Percentiles rank a stretch among this genome's conserved stretches.
These are phyloP conservation scores for Nicotiana tabacum DNA, from an alignment of 257 asterid species.

Conservation along the genomic window DNA sequence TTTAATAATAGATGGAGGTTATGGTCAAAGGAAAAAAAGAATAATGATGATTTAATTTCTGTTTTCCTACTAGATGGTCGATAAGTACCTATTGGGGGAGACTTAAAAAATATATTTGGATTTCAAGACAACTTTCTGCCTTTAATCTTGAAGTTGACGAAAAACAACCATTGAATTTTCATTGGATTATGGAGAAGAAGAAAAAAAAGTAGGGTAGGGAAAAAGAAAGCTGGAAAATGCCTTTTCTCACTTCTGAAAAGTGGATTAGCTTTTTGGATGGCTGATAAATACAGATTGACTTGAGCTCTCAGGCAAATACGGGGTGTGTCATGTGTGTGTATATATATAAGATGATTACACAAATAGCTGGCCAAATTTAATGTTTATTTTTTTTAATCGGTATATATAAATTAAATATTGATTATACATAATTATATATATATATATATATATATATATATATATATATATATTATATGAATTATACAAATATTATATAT, in stretches of 20 bases:
- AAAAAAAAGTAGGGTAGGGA: not conserved
- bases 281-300: not conserved
- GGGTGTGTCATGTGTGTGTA: too few relatives aligned
- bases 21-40: not conserved
- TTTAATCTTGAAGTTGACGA: not conserved
- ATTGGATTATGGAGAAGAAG: not conserved
- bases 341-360: too few relatives aligned
- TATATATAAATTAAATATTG: too few relatives aligned
- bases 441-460: too few relatives aligned
- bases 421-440: too few relatives aligned
- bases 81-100: not conserved
- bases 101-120: not conserved
- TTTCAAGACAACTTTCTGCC: not conserved
- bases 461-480: too few relatives aligned
- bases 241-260: slow-evolving; percentile 1
- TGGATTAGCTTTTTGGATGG: not conserved
- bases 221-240: not conserved
- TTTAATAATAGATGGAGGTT: not conserved
- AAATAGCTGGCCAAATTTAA: too few relatives aligned
- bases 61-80: not conserved
- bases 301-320: not conserved
- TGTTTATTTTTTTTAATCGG: too few relatives aligned
- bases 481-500: too few relatives aligned
- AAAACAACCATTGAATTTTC: not conserved
- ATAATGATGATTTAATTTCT: not conserved